These are phyloP conservation scores for Microstroma glucosiphilum DNA, from an alignment of 1,284 basidiomycete species.

Conservation along the genomic window DNA sequence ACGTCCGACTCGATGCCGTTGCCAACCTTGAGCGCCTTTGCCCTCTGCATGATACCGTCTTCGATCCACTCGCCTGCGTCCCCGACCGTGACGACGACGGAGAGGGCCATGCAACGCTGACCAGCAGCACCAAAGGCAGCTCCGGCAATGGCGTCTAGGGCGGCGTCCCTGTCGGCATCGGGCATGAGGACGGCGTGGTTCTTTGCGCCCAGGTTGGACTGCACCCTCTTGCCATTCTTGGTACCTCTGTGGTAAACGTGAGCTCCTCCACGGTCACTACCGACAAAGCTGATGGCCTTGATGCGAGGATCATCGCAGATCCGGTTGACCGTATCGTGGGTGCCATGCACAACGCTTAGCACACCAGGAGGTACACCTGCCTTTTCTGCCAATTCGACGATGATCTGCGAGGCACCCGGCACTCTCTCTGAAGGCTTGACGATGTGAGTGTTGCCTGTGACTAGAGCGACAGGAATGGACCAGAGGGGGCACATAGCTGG, in stretches of 20 bases:
- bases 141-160: slow-evolving; percentile 85
- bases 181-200: slow-evolving; percentile 74
- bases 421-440: slow-evolving; percentile 94
- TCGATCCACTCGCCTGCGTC: slow-evolving; percentile 75
- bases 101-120: slow-evolving; percentile 66
- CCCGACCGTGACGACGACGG: slow-evolving; percentile 71
- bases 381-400: slow-evolving; percentile 82
- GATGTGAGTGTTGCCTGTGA: slow-evolving; percentile 89
- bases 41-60: slow-evolving; percentile 53
- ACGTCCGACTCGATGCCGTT: slow-evolving; percentile 82
- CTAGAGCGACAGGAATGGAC: slow-evolving; percentile 58
- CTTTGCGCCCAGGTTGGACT: slow-evolving; percentile 93
- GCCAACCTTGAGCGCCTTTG: slow-evolving; percentile 72
- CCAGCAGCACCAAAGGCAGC: slow-evolving; percentile 97
- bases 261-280: slow-evolving; percentile 82
- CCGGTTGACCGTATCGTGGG: slow-evolving; percentile 79
- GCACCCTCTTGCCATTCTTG: slow-evolving; percentile 82
- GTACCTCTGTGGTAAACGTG: slow-evolving; percentile 80
- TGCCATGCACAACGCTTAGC: slow-evolving; percentile 67
- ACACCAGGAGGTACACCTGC: slow-evolving; percentile 59
- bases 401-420: slow-evolving; percentile 93
- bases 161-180: slow-evolving; percentile 89
- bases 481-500: slow-evolving; percentile 75
- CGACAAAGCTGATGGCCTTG: slow-evolving; percentile 95
- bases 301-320: slow-evolving; percentile 87